Percentiles rank a stretch among this genome's conserved stretches.
These are phyloP conservation scores for Aspergillus intermedius DNA, from an alignment of 2,329 filamentous ascomycete genomes.

Conservation along the genomic window DNA sequence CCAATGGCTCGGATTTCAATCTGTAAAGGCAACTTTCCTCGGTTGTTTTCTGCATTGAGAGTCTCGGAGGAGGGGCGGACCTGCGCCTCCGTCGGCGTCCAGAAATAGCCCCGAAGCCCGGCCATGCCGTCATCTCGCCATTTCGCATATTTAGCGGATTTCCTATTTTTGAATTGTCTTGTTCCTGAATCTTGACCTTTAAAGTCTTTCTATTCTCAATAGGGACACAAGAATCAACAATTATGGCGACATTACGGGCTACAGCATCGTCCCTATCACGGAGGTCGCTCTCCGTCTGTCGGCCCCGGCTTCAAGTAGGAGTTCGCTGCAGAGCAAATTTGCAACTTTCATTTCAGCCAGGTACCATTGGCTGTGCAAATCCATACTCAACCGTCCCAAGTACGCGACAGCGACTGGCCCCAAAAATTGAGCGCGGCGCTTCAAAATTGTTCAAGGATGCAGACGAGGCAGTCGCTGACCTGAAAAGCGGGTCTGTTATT, in stretches of 20 bases:
- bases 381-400: constrained; percentile 17
- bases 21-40: constrained; percentile 9
- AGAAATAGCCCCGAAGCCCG: constrained; percentile 24
- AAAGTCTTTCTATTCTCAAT: not conserved
- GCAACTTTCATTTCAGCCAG: constrained; percentile 7
- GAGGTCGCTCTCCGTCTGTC: constrained; percentile 16
- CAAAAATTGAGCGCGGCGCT: constrained; percentile 23
- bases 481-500: constrained; percentile 63
- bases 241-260: constrained; percentile 22
- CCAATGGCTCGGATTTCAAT: constrained; percentile 18
- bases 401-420: constrained; percentile 13
- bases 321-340: constrained; percentile 10
- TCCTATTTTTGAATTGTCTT: not conserved
- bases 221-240: not conserved
- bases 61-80: not conserved
- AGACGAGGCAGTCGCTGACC: constrained; percentile 62
- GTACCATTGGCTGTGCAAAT: constrained; percentile 1
- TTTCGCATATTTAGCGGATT: constrained; percentile 7
- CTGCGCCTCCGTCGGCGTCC: constrained; percentile 16
- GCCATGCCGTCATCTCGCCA: constrained; percentile 10
- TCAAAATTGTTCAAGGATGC: constrained; percentile 43
- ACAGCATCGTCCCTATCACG: constrained; percentile 18
- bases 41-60: not conserved
- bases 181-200: constrained; percentile 1
- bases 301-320: constrained; percentile 15